These are phyloP conservation scores for Neltuma alba DNA, from an alignment of 306 rosid species.

Conservation along the genomic window DNA sequence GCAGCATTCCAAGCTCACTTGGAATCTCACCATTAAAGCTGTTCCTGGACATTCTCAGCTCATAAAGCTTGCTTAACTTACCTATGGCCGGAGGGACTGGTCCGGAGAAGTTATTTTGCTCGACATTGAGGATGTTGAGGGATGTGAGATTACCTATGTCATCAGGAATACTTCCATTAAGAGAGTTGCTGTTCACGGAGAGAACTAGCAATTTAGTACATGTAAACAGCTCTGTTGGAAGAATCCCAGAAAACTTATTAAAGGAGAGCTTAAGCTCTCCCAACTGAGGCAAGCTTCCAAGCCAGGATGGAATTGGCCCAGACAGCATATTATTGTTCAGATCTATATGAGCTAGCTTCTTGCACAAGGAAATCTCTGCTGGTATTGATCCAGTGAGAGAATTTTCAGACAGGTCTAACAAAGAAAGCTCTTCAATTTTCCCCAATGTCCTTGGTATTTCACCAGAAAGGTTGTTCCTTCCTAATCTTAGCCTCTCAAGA, in stretches of 20 bases:
- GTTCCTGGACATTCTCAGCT: slow-evolving; percentile 70
- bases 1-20: slow-evolving; percentile 72
- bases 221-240: slow-evolving; percentile 67
- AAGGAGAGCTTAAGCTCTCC: slow-evolving; percentile 86
- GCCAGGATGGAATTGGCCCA: slow-evolving; percentile 75
- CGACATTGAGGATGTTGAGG: slow-evolving; percentile 75
- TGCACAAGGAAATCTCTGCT: slow-evolving; percentile 74
- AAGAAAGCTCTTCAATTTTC: slow-evolving; percentile 53
- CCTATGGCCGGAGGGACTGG: slow-evolving; percentile 65
- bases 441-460: slow-evolving; percentile 72
- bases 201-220: slow-evolving; percentile 80
- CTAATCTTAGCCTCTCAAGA: slow-evolving; percentile 79
- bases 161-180: slow-evolving; percentile 75
- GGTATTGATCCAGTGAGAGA: slow-evolving; percentile 77
- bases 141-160: slow-evolving; percentile 63
- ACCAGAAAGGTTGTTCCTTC: slow-evolving; percentile 77
- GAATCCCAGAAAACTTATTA: slow-evolving; percentile 64
- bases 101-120: slow-evolving; percentile 65
- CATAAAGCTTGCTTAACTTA: slow-evolving; percentile 66
- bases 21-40: slow-evolving; percentile 73
- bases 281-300: slow-evolving; percentile 70
- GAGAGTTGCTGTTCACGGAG: slow-evolving; percentile 60
- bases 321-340: slow-evolving; percentile 65
- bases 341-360: slow-evolving; percentile 70
- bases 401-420: slow-evolving; percentile 83